These are phyloP conservation scores for Quercus cerris DNA, from an alignment of 306 rosid genomes.

Conservation along the genomic window DNA sequence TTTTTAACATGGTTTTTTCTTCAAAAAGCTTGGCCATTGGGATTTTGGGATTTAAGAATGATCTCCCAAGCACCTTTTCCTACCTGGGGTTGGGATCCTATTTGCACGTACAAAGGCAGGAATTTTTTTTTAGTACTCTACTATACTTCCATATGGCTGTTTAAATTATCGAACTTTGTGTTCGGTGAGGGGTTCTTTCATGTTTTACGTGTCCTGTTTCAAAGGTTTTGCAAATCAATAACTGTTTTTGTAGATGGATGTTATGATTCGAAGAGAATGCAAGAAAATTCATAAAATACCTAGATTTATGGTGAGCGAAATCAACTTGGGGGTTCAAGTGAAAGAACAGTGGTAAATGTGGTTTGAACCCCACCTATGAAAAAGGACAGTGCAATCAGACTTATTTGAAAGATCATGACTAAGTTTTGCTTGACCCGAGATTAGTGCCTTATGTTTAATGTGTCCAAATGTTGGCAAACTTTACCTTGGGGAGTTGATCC, in stretches of 20 bases:
- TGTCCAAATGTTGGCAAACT: too few relatives aligned
- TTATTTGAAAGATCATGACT: not conserved
- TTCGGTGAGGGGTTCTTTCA: not conserved
- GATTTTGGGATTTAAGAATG: not conserved
- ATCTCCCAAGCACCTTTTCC: not conserved
- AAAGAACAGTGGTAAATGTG: too few relatives aligned
- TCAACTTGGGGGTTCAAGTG: too few relatives aligned
- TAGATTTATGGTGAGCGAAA: not conserved
- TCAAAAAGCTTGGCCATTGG: too few relatives aligned
- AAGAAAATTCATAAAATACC: not conserved
- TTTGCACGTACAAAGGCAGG: not conserved
- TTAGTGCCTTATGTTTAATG: not conserved
- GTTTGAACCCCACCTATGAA: too few relatives aligned
- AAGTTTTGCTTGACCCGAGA: not conserved
- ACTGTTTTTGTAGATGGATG: not conserved
- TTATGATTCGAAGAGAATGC: not conserved
- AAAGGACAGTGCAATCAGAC: not conserved
- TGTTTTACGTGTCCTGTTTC: not conserved
- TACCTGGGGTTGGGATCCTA: not conserved
- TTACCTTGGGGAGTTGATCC: too few relatives aligned
- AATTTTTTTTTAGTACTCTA: not conserved
- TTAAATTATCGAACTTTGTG: not conserved
- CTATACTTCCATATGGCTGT: not conserved
- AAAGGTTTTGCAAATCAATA: not conserved
- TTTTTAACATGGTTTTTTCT: not conserved